Evolutionary conservation across 768 basidiomycete genomes (phyloP).

Genomic region (Solioccasus polychromus): DNA sequence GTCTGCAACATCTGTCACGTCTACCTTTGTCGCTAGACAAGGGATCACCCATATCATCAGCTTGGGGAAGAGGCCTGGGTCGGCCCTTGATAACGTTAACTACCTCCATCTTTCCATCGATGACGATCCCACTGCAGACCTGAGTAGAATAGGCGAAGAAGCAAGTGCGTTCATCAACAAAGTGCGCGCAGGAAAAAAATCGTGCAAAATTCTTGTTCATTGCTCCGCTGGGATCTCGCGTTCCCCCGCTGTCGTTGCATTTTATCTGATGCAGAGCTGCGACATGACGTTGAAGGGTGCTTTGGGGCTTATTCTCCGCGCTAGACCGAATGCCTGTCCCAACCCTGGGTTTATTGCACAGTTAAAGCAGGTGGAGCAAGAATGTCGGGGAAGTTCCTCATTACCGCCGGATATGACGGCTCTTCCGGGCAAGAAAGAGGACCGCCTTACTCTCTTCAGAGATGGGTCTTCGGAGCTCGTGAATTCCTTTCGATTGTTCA

Average conservation of each 20-base stretch:
- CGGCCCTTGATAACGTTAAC: not conserved
- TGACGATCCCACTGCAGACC: constrained; percentile 4
- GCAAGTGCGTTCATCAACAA: constrained; percentile 3
- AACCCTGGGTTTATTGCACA: constrained; percentile 6
- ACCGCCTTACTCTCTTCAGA: constrained; percentile 5
- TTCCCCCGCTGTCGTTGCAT: constrained; percentile 3
- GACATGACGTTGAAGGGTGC: constrained; percentile 6
- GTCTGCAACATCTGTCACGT: constrained; percentile 6
- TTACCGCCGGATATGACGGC: not conserved
- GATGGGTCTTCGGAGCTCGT: too few species aligned
- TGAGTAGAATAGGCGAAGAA: not conserved
- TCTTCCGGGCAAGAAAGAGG: constrained; percentile 9
- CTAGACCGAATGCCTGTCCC: constrained; percentile 4
- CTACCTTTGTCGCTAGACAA: constrained; percentile 2
- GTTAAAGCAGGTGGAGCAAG: not conserved
- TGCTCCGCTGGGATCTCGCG: constrained; percentile 13
- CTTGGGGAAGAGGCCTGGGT: constrained; percentile 4
- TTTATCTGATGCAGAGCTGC: constrained; percentile 3
- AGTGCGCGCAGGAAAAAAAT: not conserved
- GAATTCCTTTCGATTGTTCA: too few species aligned
- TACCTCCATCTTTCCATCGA: constrained; percentile 10
- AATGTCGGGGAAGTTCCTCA: not conserved
- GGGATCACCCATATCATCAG: constrained; percentile 14
- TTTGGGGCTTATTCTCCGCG: not conserved
- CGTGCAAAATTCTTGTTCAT: constrained; percentile 6